Evolutionary conservation across 352 stramenopile genomes (phyloP), one percentile per base, ranked within the genome.

Genomic region (Phytophthora pisi): DNA sequence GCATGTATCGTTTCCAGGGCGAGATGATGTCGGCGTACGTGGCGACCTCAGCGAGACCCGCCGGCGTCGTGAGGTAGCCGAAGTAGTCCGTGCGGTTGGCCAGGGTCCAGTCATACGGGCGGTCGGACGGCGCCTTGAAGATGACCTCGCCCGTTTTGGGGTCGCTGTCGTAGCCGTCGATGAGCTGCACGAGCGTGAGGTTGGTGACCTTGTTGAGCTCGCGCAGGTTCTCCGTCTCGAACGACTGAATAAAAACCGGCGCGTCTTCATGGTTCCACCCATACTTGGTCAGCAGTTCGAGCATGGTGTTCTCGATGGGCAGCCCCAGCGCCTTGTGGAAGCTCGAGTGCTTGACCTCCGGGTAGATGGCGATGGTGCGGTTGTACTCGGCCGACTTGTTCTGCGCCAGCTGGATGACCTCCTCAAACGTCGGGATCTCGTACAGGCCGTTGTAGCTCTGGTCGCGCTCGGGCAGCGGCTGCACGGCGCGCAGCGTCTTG

Each of bases 291-390:
- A 97, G 75, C 53, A 91, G 64, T 31, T 81, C 75, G 5, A 97
- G 66, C 56, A 97, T 69, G 45, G 86, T 84, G 59, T 95, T 84
- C 26, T 95, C 84, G 15, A 97, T 73, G 13, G 87, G 78, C 6
- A 97, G 66, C 2, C 86, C 81, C 0, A 96, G 63, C 6, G 75
- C 64, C 55, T 84, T 75, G 75, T 92, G 75, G 71, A 91, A 91
- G 51, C 75, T 94, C 60, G 82, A 84, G 66, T 97, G 81, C 71
- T 97, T 98, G 34, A 92, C 81, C 77, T 98, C 92, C 3, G 83
- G 79, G 70, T 97, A 97, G 54, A 98, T 89, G 28, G 90, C 89
- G 20, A 93, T 80, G 18, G 76, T 86, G 49, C 80, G 79, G 31
- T 79, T 80, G 46, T 79, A 78, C 50, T 88, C 72, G 56, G 73